phyloP scores from a whole-genome alignment of 2,329 filamentous ascomycete genomes.

The Elsinoe arachidis region DNA sequence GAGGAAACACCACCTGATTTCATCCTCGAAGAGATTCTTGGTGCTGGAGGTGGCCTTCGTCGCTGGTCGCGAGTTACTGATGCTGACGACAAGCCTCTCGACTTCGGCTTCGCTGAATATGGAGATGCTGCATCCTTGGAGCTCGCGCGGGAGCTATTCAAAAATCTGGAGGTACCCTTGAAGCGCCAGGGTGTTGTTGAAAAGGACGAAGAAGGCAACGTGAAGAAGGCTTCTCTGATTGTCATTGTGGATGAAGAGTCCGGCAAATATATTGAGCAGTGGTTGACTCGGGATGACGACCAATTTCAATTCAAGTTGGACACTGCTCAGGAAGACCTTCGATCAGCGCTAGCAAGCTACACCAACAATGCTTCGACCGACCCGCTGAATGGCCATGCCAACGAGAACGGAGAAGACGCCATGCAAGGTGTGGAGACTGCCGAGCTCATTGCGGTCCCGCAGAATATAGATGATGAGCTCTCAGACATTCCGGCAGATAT shows the following conservation, averaged over 20 bases:
- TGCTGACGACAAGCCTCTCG: conserved; percentile 71
- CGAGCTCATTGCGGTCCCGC: conserved; percentile 83
- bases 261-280: conserved; percentile 75
- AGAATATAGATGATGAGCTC: conserved; percentile 72
- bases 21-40: conserved; percentile 68
- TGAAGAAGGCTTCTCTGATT: conserved; percentile 25
- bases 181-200: conserved; percentile 55
- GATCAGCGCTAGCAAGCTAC: conserved; percentile 7
- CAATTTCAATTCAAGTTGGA: conserved; percentile 60
- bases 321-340: conserved; percentile 56
- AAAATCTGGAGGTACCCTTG: conserved; percentile 70
- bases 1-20: conserved; percentile 69
- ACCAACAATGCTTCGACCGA: conserved; percentile 18
- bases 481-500: conserved; percentile 93
- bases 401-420: conserved; percentile 50
- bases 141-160: conserved; percentile 74
- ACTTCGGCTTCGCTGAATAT: conserved; percentile 93
- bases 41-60: conserved; percentile 66
- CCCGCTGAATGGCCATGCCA: conserved; percentile 28
- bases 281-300: conserved; percentile 54
- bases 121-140: conserved; percentile 83
- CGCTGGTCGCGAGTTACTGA: conserved; percentile 76
- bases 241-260: conserved; percentile 66
- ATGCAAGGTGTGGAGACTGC: conserved; percentile 53
- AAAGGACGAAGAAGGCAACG: conserved; percentile 35